Base-by-base conservation (phyloP, 1,139 yeast genomes). In the Zygoascus hellenicus region DNA sequence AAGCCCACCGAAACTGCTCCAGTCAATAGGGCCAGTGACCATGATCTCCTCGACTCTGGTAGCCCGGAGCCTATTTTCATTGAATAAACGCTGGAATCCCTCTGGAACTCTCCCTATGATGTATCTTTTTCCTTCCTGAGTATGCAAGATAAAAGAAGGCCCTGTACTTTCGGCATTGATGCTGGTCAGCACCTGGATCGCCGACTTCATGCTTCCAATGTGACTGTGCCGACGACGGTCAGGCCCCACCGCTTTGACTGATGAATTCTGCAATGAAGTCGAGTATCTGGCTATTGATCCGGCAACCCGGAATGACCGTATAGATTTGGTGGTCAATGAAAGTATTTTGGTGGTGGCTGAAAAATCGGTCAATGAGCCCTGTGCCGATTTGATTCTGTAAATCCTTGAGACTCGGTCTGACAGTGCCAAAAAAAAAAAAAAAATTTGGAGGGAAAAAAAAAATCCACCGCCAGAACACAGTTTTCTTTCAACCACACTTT, bases 101-200 rank as follows among this genome's bases (percentile, higher is more conserved):
- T 89, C 97, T 4, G 94, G 79, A 2, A 87, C 66, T 48, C 82
- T 80, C 1, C 98, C 98, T 61, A 92, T 76, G 41, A 89, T 66
- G 58, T 81, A 86, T 50, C 81, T 70, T 45, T 74, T 74, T 9
- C 92, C 78, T 52, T 66, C 68, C 2, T 64, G 63, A 0, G 77
- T 67, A 45, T 71, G 75, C 10, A 85, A 62, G 63, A 80, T 65
- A 11, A 85, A 57, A 16, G 82, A 65, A 0, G 94, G 90, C 9
- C 31, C 45, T 10, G 45, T 28, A 9, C 34, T 17, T 28, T 42
- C 45, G 15, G 45, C 45, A 35, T 42, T 36, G 31, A 42, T 35
- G 15, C 35, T 34, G 17, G 55, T 29, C 43, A 54, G 43, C 22
- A 58, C 58, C 47, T 59, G 63, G 30, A 61, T 53, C 36, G 52